Evolutionary conservation across 2,329 filamentous ascomycete genomes (phyloP).

Genomic region (Fonsecaea pedrosoi): DNA sequence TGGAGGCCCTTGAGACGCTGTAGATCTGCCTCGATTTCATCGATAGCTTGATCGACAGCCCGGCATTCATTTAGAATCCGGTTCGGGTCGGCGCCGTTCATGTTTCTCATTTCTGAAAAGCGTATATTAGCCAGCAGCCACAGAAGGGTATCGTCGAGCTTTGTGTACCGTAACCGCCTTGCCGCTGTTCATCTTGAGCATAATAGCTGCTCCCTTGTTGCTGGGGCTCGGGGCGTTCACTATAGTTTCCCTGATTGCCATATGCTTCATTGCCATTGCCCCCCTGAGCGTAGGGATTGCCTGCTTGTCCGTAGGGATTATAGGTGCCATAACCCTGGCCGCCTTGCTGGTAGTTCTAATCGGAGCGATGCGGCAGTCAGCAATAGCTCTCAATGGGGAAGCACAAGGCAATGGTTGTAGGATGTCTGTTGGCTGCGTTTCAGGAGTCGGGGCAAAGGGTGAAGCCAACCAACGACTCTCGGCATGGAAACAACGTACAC

Average conservation of each 20-base stretch:
- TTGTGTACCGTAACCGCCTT: constrained; percentile 54
- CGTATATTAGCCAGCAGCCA: constrained; percentile 23
- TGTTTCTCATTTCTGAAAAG: constrained; percentile 51
- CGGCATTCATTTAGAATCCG: constrained; percentile 84
- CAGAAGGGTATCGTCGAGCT: not conserved
- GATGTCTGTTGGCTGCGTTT: constrained; percentile 7
- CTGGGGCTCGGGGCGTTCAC: constrained; percentile 41
- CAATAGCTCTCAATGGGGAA: constrained; percentile 6
- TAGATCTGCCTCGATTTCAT: constrained; percentile 74
- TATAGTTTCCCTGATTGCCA: constrained; percentile 42
- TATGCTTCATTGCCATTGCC: constrained; percentile 42
- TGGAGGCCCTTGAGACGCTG: constrained; percentile 75
- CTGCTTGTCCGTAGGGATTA: constrained; percentile 39
- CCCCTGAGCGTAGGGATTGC: constrained; percentile 36
- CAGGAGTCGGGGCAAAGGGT: constrained; percentile 9
- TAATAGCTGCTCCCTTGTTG: constrained; percentile 46
- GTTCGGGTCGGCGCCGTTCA: constrained; percentile 66
- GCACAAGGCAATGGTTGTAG: not conserved
- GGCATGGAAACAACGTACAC: constrained; percentile 27
- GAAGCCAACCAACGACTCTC: not conserved
- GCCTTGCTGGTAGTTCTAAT: constrained; percentile 27
- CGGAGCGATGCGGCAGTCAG: constrained; percentile 31
- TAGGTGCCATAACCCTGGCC: constrained; percentile 58
- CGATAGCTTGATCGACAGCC: constrained; percentile 78
- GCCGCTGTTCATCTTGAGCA: constrained; percentile 52